Percentiles rank a stretch among this genome's conserved stretches.
These are phyloP conservation scores for Hygrophila difformis DNA, from an alignment of 257 asterid species.

Conservation along the genomic window DNA sequence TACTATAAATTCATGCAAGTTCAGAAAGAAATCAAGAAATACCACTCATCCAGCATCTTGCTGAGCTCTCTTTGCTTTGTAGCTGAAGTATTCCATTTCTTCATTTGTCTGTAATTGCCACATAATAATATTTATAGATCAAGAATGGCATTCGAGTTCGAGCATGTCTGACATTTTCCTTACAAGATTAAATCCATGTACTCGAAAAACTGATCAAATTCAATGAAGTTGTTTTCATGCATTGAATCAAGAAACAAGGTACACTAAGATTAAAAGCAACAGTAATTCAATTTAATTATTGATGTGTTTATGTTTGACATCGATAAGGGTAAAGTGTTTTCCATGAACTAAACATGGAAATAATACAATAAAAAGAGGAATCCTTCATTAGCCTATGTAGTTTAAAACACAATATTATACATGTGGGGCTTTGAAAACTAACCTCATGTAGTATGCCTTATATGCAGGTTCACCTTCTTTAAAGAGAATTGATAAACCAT, in stretches of 20 bases:
- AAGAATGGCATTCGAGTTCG: conserved; percentile 1
- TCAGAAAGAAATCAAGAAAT: conserved; percentile 22
- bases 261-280: too few relatives aligned
- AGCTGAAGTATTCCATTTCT: conserved; percentile 92
- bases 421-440: conserved; percentile 16
- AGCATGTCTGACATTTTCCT: conserved; percentile 2
- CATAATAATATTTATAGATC: conserved; percentile 18
- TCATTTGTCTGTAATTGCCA: conserved; percentile 73
- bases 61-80: conserved; percentile 73
- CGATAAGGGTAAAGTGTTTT: too few relatives aligned
- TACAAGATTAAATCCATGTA: not conserved
- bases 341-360: too few relatives aligned
- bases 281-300: too few relatives aligned
- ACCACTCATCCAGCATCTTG: conserved; percentile 98
- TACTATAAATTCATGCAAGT: conserved; percentile 16
- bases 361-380: too few relatives aligned
- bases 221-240: too few relatives aligned
- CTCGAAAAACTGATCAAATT: too few relatives aligned
- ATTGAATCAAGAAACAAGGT: too few relatives aligned
- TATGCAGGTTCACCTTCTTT: conserved; percentile 90
- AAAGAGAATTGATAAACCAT: conserved; percentile 80
- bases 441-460: conserved; percentile 87
- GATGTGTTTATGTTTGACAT: not conserved
- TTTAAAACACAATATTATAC: not conserved
- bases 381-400: too few relatives aligned